phyloP scores from a whole-genome alignment of 306 rosid genomes.

The Citrullus amarus region DNA sequence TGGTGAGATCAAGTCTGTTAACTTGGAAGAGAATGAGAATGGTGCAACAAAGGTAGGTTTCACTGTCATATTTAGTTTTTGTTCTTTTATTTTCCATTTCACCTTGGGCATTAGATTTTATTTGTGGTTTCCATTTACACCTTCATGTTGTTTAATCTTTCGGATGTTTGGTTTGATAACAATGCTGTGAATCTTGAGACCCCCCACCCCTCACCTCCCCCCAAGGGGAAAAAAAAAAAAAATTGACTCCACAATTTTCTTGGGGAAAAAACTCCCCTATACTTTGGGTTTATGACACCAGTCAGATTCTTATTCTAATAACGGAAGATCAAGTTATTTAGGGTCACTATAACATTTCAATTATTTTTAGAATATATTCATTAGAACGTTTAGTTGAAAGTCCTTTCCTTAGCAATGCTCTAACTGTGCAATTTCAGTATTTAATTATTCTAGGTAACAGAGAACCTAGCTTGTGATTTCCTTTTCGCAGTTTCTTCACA shows the following conservation, averaged over 20 bases:
- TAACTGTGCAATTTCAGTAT: background rate
- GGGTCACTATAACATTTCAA: background rate
- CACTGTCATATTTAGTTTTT: background rate
- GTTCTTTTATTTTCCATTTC: background rate
- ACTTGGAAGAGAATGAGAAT: conserved; percentile 33
- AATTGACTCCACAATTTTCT: no score
- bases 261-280: no score
- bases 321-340: background rate
- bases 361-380: background rate
- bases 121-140: background rate
- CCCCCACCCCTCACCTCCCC: no score
- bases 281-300: background rate
- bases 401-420: background rate
- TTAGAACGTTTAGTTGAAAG: background rate
- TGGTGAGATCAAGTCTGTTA: conserved; percentile 23
- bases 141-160: background rate
- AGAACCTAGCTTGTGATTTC: background rate
- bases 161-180: no score
- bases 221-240: no score
- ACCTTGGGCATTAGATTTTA: background rate
- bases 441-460: background rate
- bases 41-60: conserved; percentile 33
- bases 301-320: background rate
- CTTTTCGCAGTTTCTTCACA: background rate
- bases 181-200: background rate